phyloP scores from a whole-genome alignment of 352 stramenopile species.

The Pythium myriotylum region DNA sequence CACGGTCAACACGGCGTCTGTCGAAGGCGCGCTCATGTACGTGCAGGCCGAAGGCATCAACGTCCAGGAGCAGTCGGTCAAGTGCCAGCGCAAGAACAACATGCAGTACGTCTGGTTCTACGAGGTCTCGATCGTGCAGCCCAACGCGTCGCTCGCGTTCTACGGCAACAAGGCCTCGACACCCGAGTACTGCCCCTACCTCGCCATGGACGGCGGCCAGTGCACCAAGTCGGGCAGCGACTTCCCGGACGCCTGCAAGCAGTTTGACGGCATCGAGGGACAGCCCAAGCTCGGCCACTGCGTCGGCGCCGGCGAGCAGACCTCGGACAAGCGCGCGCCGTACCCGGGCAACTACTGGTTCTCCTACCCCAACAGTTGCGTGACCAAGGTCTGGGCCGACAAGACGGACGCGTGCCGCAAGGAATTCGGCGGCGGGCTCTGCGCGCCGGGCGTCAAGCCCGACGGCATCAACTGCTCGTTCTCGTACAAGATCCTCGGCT shows the following conservation, averaged over 20 bases:
- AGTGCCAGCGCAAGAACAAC: slow-evolving; percentile 68
- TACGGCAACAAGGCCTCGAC: slow-evolving; percentile 41
- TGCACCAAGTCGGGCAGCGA: slow-evolving; percentile 46
- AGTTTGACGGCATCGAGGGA: slow-evolving; percentile 51
- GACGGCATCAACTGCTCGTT: slow-evolving; percentile 71
- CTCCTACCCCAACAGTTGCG: slow-evolving; percentile 66
- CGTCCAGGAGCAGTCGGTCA: slow-evolving; percentile 48
- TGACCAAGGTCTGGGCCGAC: slow-evolving; percentile 39
- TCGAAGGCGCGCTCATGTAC: slow-evolving; percentile 87
- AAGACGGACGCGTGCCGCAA: slow-evolving; percentile 51
- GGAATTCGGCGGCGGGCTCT: slow-evolving; percentile 41
- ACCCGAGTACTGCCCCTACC: slow-evolving; percentile 54
- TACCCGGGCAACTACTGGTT: slow-evolving; percentile 77
- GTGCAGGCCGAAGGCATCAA: slow-evolving; percentile 87
- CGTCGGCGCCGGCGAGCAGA: slow-evolving; percentile 49
- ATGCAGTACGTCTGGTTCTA: slow-evolving; percentile 80
- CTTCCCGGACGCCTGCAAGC: slow-evolving; percentile 45
- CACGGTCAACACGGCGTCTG: slow-evolving; percentile 78
- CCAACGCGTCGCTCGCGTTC: slow-evolving; percentile 46
- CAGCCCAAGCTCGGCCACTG: slow-evolving; percentile 45
- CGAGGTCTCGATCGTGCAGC: slow-evolving; percentile 67
- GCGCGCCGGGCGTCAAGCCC: slow-evolving; percentile 34
- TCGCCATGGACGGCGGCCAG: slow-evolving; percentile 65
- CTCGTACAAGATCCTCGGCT: slow-evolving; percentile 66
- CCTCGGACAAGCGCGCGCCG: slow-evolving; percentile 47